Evolutionary conservation across 164 flowering plant species (phyloP), one percentile per base, ranked within the genome.

Genomic region (Vitis cinerea): DNA sequence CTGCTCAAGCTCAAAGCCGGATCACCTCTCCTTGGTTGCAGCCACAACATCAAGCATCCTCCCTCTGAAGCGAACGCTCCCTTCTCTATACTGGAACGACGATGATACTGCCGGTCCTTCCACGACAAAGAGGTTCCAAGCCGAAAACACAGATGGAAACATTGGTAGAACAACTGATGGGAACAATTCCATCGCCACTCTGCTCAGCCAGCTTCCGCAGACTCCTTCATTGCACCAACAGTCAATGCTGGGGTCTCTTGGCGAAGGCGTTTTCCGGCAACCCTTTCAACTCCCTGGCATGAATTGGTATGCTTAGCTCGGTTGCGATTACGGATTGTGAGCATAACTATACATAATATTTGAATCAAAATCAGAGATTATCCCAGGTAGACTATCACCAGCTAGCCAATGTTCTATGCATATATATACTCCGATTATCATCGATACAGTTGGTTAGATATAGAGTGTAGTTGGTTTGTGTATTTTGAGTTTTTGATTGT

Each of bases 231-330:
- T 71, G 53, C 71, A 63, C 61, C 84, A 71, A 23, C 84, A 79
- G 3, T 56, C 83, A 29, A 59, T 82, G 72, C 49, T 83, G 52
- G 89, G 87, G 71, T 67, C 81, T 12, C 23, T 85, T 17, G 84
- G 86, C 0, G 92, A 85, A 44, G 89, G 85, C 14, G 67, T 77
- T 59, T 83, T 81, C 63, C 77, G 91, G 70, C 84, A 80, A 30
- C 80, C 85, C 1, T 90, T 71, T 65, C 89, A 86, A 29, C 79
- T 84, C 1, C 75, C 81, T 2, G 89, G 89, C 52, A 71, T 88
- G 81, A 86, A 88, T 65, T 92, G 97, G 97, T 87, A 80, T 76
- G 29, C 92, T 67, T 74, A 68, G 54, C 44, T 37, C 44, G 4
- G 44, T 37, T 37, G 44, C 44, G 8, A 7, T 37, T 37, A 3